Conservation (phyloP, 345 rosid genomes). For the Aurinia saxatilis region DNA sequence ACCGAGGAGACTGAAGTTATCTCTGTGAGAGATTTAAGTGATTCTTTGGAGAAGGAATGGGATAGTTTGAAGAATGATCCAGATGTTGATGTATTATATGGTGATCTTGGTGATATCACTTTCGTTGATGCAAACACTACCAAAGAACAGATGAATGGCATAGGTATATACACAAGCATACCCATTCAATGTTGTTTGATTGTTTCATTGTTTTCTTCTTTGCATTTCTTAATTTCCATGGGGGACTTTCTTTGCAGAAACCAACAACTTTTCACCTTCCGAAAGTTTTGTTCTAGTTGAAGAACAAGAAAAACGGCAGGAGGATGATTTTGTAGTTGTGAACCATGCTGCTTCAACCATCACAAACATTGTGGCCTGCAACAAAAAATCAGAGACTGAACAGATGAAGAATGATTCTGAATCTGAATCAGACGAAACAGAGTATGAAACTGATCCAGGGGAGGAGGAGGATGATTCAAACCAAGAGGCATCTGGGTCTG, state of each 20-base stretch:
- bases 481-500: constrained; percentile 9
- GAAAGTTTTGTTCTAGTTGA: constrained; percentile 1
- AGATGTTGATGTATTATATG: constrained; percentile 19
- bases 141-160: constrained; percentile 2
- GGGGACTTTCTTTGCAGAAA: constrained; percentile 13
- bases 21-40: constrained; percentile 25
- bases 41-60: constrained; percentile 25
- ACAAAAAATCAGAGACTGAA: constrained; percentile 19
- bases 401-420: constrained; percentile 12
- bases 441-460: constrained; percentile 5
- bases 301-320: constrained; percentile 13
- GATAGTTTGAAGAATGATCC: constrained; percentile 20
- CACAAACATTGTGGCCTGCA: neutral
- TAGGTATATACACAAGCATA: neutral
- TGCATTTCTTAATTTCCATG: neutral
- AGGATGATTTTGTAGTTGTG: constrained; percentile 10
- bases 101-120: constrained; percentile 29
- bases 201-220: neutral
- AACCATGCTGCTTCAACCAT: constrained; percentile 5
- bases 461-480: constrained; percentile 8
- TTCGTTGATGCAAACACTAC: constrained; percentile 18
- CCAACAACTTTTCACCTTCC: neutral
- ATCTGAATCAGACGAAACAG: constrained; percentile 11
- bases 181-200: neutral
- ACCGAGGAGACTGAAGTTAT: constrained; percentile 9